A percentile compares a stretch with the other conserved stretches of the same genome.
Conservation (phyloP, 176 grass and related monocot species). For the Triticum monococcum region DNA sequence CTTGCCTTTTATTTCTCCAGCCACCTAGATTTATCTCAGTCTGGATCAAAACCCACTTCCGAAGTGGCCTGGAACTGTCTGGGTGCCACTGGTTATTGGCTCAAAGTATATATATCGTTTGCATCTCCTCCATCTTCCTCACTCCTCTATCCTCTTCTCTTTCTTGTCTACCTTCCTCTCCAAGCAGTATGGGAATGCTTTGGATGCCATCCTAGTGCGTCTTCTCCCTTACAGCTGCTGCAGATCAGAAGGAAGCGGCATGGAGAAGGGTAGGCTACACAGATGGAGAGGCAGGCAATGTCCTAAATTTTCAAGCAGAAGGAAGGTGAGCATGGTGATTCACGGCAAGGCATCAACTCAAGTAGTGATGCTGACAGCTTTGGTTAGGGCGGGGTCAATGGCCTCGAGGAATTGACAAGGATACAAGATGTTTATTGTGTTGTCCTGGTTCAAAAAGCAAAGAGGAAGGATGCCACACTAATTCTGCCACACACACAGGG, state of each 20-base stretch:
- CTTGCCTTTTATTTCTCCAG: too few relatives aligned
- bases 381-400: not conserved
- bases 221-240: too few relatives aligned
- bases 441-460: not conserved
- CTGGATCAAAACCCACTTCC: too few relatives aligned
- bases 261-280: not conserved
- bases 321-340: not conserved
- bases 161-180: too few relatives aligned
- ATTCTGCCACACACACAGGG: not conserved
- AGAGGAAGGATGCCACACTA: not conserved
- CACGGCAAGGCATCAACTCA: not conserved
- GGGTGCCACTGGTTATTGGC: too few relatives aligned
- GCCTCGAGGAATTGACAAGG: not conserved
- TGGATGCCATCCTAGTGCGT: too few relatives aligned
- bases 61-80: too few relatives aligned
- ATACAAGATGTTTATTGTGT: slow-evolving; percentile 9
- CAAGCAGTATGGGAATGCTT: too few relatives aligned
- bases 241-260: not conserved
- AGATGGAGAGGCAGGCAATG: not conserved
- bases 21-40: too few relatives aligned
- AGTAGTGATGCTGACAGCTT: not conserved
- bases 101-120: too few relatives aligned
- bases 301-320: not conserved
- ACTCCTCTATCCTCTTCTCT: too few relatives aligned
- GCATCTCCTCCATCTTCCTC: too few relatives aligned